These are phyloP conservation scores for Lactarius sanguifluus DNA, from an alignment of 768 basidiomycete species.

Conservation along the genomic window DNA sequence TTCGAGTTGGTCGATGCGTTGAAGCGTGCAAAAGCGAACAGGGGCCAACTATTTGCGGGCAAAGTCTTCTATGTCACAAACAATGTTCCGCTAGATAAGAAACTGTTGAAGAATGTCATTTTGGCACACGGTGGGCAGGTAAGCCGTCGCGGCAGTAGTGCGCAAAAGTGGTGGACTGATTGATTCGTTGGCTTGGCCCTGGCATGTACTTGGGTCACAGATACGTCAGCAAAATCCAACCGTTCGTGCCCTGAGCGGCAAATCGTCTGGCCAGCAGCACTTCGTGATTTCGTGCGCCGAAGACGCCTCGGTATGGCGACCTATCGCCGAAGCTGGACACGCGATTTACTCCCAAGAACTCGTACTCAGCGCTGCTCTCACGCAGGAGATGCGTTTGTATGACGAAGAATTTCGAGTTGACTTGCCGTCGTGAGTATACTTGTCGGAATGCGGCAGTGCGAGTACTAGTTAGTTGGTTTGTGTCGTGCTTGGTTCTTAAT, in stretches of 20 bases:
- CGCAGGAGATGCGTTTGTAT: constrained; percentile 68
- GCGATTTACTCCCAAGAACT: constrained; percentile 71
- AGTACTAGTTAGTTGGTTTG: constrained; percentile 3
- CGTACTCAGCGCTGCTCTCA: constrained; percentile 60
- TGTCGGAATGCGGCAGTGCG: background rate
- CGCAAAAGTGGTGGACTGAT: constrained; percentile 1
- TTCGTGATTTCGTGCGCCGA: constrained; percentile 66
- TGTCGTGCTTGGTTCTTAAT: constrained; percentile 13
- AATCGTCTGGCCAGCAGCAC: constrained; percentile 45
- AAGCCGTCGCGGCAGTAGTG: background rate
- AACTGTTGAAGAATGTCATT: constrained; percentile 68
- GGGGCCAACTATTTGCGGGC: constrained; percentile 58
- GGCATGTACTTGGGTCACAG: constrained; percentile 33
- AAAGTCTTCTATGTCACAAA: constrained; percentile 76
- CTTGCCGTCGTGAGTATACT: constrained; percentile 1
- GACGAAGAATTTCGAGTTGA: constrained; percentile 32
- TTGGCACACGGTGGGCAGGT: constrained; percentile 72
- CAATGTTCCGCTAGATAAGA: constrained; percentile 56
- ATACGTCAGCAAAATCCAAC: constrained; percentile 52
- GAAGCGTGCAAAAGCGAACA: constrained; percentile 50
- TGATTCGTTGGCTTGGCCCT: background rate
- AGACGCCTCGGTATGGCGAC: constrained; percentile 66
- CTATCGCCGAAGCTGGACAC: constrained; percentile 50
- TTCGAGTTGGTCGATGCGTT: constrained; percentile 66
- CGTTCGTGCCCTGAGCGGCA: constrained; percentile 51